Conservation (phyloP, 257 asterid species). For the Sherardia arvensis region DNA sequence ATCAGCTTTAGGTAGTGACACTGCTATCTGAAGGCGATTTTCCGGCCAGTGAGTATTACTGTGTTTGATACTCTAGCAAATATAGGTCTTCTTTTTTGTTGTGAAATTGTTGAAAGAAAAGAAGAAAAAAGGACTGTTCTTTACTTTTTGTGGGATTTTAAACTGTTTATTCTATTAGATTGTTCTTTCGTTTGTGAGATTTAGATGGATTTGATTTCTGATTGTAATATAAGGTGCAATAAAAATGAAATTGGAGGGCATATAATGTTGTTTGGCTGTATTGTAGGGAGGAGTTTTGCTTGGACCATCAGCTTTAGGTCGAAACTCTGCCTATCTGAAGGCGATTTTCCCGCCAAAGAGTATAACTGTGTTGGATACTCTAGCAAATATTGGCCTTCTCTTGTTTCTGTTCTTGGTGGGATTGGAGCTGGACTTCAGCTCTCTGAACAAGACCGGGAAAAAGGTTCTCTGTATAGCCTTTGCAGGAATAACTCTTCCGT, state of each 20-base stretch:
- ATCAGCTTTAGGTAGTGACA: no score
- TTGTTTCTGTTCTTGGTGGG: conserved; percentile 76
- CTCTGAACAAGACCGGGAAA: conserved; percentile 47
- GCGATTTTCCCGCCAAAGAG: conserved; percentile 58
- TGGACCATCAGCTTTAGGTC: conserved; percentile 83
- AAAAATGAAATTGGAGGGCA: not conserved
- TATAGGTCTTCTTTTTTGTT: no score
- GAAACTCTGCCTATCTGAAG: conserved; percentile 34
- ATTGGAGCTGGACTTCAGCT: conserved; percentile 46
- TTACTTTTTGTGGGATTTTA: no score
- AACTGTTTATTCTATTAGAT: no score
- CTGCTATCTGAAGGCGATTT: no score
- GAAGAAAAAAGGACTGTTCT: no score
- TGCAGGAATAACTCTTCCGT: conserved; percentile 65
- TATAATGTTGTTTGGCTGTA: not conserved
- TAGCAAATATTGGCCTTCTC: conserved; percentile 71
- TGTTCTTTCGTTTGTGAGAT: not conserved
- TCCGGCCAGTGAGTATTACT: no score
- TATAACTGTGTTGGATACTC: conserved; percentile 62
- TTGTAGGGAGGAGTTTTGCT: conserved; percentile 72
- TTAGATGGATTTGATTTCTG: not conserved
- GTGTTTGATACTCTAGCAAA: no score
- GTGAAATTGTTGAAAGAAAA: no score
- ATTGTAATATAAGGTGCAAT: no score
- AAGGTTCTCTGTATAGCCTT: conserved; percentile 60